These are phyloP conservation scores for Phytophthora europaea DNA, from an alignment of 352 stramenopile genomes.

Conservation along the genomic window DNA sequence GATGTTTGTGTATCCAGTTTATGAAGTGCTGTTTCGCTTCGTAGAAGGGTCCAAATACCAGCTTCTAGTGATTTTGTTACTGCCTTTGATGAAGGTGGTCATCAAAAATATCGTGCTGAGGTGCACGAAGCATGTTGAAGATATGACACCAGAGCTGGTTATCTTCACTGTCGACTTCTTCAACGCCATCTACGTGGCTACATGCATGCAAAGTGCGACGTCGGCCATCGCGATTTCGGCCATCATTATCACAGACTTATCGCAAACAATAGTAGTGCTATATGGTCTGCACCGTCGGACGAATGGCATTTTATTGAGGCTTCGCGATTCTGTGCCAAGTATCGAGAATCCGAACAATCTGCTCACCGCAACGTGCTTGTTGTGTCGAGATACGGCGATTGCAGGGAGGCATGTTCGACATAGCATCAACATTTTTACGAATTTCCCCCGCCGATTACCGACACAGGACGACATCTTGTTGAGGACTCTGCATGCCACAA, in stretches of 20 bases:
- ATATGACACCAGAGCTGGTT: not conserved
- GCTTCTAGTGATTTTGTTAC: not conserved
- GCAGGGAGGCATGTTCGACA: not conserved
- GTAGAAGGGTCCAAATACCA: slow-evolving; percentile 18
- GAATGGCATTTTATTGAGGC: not conserved
- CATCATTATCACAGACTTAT: not conserved
- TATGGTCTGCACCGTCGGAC: not conserved
- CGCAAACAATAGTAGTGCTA: not conserved
- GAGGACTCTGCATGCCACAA: not conserved
- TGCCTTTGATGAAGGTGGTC: not conserved
- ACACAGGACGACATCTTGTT: not conserved
- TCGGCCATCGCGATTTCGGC: not conserved
- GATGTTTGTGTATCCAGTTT: slow-evolving; percentile 33
- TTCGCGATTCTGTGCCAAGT: not conserved
- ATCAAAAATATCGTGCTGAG: not conserved
- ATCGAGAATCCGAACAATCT: not conserved
- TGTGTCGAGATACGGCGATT: not conserved
- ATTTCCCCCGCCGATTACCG: not conserved
- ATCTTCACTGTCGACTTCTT: not conserved
- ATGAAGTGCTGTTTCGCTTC: slow-evolving; percentile 24
- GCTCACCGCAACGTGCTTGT: not conserved
- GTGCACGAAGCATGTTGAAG: not conserved
- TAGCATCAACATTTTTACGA: not conserved
- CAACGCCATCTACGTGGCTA: not conserved
- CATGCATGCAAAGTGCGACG: not conserved